Evolutionary conservation across 2,329 filamentous ascomycete species (phyloP), one percentile per base, ranked within the genome.

Genomic region (Cercospora zeina): DNA sequence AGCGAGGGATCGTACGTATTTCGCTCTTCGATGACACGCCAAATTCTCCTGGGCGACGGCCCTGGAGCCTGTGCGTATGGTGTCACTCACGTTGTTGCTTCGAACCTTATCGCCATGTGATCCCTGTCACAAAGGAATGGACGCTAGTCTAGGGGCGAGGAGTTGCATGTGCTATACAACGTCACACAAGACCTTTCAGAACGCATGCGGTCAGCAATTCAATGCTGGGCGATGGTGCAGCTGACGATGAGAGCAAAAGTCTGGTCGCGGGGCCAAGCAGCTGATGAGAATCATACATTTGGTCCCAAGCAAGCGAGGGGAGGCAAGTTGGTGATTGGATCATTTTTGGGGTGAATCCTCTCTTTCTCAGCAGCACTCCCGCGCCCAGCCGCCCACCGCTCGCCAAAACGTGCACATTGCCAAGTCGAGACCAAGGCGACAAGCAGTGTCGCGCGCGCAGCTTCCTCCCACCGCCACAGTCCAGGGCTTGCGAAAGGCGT

Each of bases 361-460:
- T 39, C n/a, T 16, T 13, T 16, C 36, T 34, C 16, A 53, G 58
- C 16, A 53, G 58, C 42, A 39, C 30, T 58, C 42, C 42, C 27
- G 27, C 16, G 31, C 39, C 24, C 42, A 47, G 16, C 42, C 42
- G 33, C 24, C 33, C 33, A 19, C 55, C 24, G 33, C 24, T 34
- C 33, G 33, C 55, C 24, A 37, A 58, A 37, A 50, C 19, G 34
- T 34, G 50, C 49, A 53, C 34, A 54, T 54, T 50, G 50, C 58
- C 58, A 60, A 54, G 58, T 45, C 58, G 58, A 60, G 58, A 59
- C 58, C 55, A 50, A 37, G 49, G 31, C 49, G 31, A 21, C 56
- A 53, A 37, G 45, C 24, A 51, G 30, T 36, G 24, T 27, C 24
- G 24, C 6, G 24, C 33, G 30, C 19, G 36, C 45, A 34, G 30